Percentiles rank a stretch among this genome's conserved stretches.
These are phyloP conservation scores for Rhynchosporium graminicola DNA, from an alignment of 2,329 filamentous ascomycete species.

Conservation along the genomic window DNA sequence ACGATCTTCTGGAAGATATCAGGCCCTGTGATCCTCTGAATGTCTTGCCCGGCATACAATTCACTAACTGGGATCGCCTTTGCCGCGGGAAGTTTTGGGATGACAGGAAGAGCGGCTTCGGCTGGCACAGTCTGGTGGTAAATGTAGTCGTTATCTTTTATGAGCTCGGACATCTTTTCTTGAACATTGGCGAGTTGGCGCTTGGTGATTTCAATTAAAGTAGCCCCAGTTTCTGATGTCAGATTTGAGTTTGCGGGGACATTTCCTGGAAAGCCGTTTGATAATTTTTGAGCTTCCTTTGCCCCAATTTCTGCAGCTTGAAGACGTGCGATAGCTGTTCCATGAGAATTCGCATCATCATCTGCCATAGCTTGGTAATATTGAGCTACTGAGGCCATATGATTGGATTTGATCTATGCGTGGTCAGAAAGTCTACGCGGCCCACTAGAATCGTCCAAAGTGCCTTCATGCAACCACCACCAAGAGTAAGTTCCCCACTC, in stretches of 20 bases:
- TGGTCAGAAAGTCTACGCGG: slow-evolving; percentile 22
- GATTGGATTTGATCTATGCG: slow-evolving; percentile 69
- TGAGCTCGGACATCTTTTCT: slow-evolving; percentile 72
- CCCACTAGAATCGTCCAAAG: neutral
- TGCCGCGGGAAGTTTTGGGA: slow-evolving; percentile 89
- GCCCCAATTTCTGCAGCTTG: slow-evolving; percentile 77
- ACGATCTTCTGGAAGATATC: slow-evolving; percentile 98
- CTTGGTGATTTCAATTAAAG: slow-evolving; percentile 79
- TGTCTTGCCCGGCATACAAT: slow-evolving; percentile 94
- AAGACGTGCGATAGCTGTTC: slow-evolving; percentile 79
- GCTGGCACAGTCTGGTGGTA: slow-evolving; percentile 91
- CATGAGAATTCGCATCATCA: slow-evolving; percentile 84
- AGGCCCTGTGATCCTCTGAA: slow-evolving; percentile 92
- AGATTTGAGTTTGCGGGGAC: slow-evolving; percentile 82
- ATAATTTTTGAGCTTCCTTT: slow-evolving; percentile 74
- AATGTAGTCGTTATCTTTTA: slow-evolving; percentile 97
- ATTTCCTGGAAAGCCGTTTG: slow-evolving; percentile 77
- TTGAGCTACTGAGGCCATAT: slow-evolving; percentile 83
- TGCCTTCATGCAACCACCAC: neutral
- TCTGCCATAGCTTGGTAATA: slow-evolving; percentile 93
- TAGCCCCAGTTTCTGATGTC: slow-evolving; percentile 71
- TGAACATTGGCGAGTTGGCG: slow-evolving; percentile 79
- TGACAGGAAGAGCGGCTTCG: slow-evolving; percentile 76
- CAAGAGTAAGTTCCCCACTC: neutral
- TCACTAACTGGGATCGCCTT: slow-evolving; percentile 98